A percentile compares a stretch with the other conserved stretches of the same genome.
Conservation (phyloP, 805 yeast genomes). For the Grigorovia humatica region DNA sequence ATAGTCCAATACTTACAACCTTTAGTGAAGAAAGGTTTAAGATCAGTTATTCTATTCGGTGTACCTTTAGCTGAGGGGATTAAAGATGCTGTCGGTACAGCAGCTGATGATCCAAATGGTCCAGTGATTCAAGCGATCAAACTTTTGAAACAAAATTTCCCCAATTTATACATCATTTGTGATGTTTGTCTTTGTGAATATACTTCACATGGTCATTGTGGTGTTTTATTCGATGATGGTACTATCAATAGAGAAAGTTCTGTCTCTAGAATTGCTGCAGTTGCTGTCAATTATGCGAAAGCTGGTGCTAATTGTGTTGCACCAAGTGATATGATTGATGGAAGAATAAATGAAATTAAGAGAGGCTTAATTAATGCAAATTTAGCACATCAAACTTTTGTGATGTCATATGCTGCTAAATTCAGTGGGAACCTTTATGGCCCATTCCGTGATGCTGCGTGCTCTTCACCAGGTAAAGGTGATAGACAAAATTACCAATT, state of each 20-base stretch:
- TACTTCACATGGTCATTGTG: slow-evolving; percentile 98
- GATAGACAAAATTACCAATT: slow-evolving; percentile 89
- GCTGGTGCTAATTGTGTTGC: slow-evolving; percentile 97
- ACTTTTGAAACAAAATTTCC: slow-evolving; percentile 53
- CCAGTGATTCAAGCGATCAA: slow-evolving; percentile 82
- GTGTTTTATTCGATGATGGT: slow-evolving; percentile 81
- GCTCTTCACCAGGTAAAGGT: slow-evolving; percentile 79
- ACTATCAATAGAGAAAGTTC: slow-evolving; percentile 62
- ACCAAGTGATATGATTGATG: slow-evolving; percentile 97
- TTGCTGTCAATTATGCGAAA: slow-evolving; percentile 86
- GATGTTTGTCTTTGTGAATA: slow-evolving; percentile 97
- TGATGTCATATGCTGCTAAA: slow-evolving; percentile 91
- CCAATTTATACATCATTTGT: slow-evolving; percentile 77
- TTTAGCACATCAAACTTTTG: slow-evolving; percentile 77
- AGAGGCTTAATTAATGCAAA: slow-evolving; percentile 69
- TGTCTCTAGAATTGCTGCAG: slow-evolving; percentile 80
- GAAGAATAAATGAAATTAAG: slow-evolving; percentile 83
- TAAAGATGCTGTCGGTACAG: slow-evolving; percentile 74
- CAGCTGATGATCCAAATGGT: slow-evolving; percentile 93
- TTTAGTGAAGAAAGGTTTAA: slow-evolving; percentile 70
- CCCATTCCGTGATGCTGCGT: slow-evolving; percentile 97
- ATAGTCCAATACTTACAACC: slow-evolving; percentile 59
- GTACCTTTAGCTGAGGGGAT: slow-evolving; percentile 67
- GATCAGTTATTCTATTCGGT: slow-evolving; percentile 84
- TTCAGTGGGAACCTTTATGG: slow-evolving; percentile 88